A percentile compares a stretch with the other conserved stretches of the same genome.
phyloP scores from a whole-genome alignment of 1,139 yeast genomes.

The Keqinozyma sinolaborantium region DNA sequence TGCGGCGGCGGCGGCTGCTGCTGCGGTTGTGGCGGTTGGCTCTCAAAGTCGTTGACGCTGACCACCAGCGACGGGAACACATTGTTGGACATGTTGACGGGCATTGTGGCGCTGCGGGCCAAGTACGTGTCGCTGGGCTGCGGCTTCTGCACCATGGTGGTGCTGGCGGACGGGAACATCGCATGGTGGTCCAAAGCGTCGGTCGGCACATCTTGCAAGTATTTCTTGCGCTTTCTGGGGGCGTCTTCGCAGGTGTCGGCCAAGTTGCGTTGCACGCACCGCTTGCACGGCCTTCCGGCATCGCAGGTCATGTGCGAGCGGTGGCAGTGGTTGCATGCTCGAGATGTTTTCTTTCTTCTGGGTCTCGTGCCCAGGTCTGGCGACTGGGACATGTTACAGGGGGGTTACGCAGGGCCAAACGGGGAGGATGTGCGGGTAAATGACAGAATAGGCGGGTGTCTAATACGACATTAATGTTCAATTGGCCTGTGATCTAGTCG shows the following conservation, averaged over 20 bases:
- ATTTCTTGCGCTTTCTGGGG: constrained; percentile 82
- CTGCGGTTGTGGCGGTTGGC: constrained; percentile 3
- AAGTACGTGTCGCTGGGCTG: not conserved
- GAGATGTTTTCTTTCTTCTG: constrained; percentile 57
- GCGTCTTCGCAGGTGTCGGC: constrained; percentile 83
- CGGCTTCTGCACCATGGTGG: constrained; percentile 5
- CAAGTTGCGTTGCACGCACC: constrained; percentile 72
- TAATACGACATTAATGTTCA: no score
- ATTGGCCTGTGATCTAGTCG: no score
- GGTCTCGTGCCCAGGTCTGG: no score
- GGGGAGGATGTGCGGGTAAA: no score
- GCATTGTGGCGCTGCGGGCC: not conserved
- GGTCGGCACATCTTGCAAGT: constrained; percentile 55
- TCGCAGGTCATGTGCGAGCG: constrained; percentile 89
- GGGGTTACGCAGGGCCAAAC: no score
- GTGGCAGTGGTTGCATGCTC: constrained; percentile 88
- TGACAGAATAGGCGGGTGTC: no score
- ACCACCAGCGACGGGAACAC: not conserved
- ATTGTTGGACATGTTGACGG: not conserved
- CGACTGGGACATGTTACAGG: no score
- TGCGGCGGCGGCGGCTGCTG: constrained; percentile 1
- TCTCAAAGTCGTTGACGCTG: constrained; percentile 1
- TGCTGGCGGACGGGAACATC: not conserved
- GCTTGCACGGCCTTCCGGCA: constrained; percentile 70
- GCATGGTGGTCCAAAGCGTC: constrained; percentile 5